phyloP scores from a whole-genome alignment of 176 grass and related monocot species.

The Phyllostachys edulis region DNA sequence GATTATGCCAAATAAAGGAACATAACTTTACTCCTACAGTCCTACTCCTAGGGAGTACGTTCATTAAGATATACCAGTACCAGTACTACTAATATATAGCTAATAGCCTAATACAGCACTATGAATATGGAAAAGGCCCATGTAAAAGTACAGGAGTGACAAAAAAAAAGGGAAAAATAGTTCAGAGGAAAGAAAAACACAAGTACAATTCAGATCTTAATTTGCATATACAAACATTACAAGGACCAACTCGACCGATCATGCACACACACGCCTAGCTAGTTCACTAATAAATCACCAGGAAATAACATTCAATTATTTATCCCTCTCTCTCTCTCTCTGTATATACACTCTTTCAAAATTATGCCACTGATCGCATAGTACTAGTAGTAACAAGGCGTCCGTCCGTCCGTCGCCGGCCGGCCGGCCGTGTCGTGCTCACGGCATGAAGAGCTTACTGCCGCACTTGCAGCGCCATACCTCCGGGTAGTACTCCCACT shows the following conservation, averaged over 20 bases:
- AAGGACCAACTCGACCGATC: not conserved
- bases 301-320: not conserved
- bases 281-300: not conserved
- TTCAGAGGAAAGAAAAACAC: not conserved
- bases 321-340: not conserved
- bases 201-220: slow-evolving; percentile 13
- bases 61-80: not conserved
- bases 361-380: not conserved
- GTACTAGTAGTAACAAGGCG: not conserved
- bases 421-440: not conserved
- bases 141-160: not conserved
- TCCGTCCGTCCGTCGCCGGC: not conserved
- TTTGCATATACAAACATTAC: slow-evolving; percentile 36
- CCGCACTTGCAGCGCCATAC: slow-evolving; percentile 89
- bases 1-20: not conserved
- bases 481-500: slow-evolving; percentile 92
- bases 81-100: not conserved
- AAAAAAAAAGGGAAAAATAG: not conserved
- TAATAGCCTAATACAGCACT: too few relatives aligned
- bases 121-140: not conserved
- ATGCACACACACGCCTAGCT: not conserved
- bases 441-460: slow-evolving; percentile 80
- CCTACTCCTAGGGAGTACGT: not conserved
- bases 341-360: slow-evolving; percentile 11
- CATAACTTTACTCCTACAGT: not conserved